phyloP scores from a whole-genome alignment of 2,329 filamentous ascomycete genomes.

The Metarhizium album region DNA sequence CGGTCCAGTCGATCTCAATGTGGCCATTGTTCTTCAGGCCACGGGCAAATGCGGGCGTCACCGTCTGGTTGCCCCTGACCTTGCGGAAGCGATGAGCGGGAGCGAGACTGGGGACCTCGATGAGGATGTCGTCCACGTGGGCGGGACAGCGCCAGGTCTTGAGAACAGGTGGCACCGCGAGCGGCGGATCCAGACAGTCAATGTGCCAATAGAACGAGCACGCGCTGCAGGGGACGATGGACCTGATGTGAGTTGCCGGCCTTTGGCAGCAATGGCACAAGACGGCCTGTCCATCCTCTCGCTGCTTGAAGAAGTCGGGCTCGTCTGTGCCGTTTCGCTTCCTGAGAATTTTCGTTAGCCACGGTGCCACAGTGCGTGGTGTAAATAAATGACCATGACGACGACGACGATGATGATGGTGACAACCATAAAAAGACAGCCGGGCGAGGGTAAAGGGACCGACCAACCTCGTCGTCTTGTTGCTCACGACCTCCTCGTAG shows the following conservation, averaged over 20 bases:
- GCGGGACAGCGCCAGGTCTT: slow-evolving; percentile 83
- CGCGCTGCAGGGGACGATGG: slow-evolving; percentile 77
- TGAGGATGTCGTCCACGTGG: slow-evolving; percentile 69
- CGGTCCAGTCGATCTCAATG: slow-evolving; percentile 55
- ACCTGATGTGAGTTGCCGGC: slow-evolving; percentile 47
- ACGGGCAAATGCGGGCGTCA: slow-evolving; percentile 45
- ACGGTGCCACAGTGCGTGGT: neutral
- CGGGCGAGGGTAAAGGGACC: neutral
- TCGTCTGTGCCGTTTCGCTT: slow-evolving; percentile 49
- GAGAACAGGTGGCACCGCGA: slow-evolving; percentile 65
- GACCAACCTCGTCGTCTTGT: slow-evolving; percentile 55
- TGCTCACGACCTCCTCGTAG: slow-evolving; percentile 58
- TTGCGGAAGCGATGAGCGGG: slow-evolving; percentile 52
- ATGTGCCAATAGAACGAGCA: slow-evolving; percentile 82
- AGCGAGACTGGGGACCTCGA: slow-evolving; percentile 44
- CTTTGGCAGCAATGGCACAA: slow-evolving; percentile 68
- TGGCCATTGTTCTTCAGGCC: slow-evolving; percentile 61
- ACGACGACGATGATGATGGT: neutral
- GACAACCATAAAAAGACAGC: neutral
- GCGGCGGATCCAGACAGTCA: slow-evolving; percentile 79
- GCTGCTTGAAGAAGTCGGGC: slow-evolving; percentile 57
- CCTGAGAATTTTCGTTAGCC: slow-evolving; percentile 19
- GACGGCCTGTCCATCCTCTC: slow-evolving; percentile 66
- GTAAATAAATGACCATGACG: too few species aligned
- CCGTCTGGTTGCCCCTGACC: slow-evolving; percentile 41